Evolutionary conservation across 768 basidiomycete genomes (phyloP), one percentile per base, ranked within the genome.

Genomic region (Boletus fagicola): DNA sequence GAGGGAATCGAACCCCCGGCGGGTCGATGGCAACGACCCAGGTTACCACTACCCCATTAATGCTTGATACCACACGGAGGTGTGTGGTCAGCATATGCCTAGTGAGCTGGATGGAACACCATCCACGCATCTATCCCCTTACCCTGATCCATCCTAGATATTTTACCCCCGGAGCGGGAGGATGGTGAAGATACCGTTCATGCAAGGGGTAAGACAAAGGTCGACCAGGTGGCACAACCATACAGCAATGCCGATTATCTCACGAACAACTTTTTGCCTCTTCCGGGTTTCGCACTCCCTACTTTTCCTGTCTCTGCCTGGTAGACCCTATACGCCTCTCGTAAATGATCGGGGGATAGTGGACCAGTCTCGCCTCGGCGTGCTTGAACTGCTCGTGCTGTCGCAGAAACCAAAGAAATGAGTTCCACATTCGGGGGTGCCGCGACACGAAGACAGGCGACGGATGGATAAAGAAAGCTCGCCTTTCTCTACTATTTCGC

Each of bases 401-500:
- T 36, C 15, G 20, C 13, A 31, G 24, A 28, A 42, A 40, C 1
- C 12, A 24, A 38, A 24, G 30, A 28, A 35, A 28, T 0, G 22
- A 39, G 45, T 35, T 49, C 30, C 22, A 24, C 13, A 26, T 15
- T 20, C 26, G 13, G 0, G 9, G 0, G 18, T 26, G 13, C 22
- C 5, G 45, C n/a, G 5, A 31, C 31, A 18, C 13, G 3, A 6
- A 5, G 36, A 33, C 8, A 28, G 35, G 36, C 11, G 26, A 28
- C n/a, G 18, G 11, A 39, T 28, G 20, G 16, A 13, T 3, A 33
- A 22, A 53, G 9, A 18, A 1, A 20, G 11, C 44, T 54, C 49
- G 91, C 92, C 92, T 74, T 88, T 90, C 68, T 94, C 93, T 18
- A 94, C 82, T 6, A 96, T 90, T 70, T 95, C 93, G 3, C 94